phyloP scores from a whole-genome alignment of 306 rosid species.

The Prunus padus region DNA sequence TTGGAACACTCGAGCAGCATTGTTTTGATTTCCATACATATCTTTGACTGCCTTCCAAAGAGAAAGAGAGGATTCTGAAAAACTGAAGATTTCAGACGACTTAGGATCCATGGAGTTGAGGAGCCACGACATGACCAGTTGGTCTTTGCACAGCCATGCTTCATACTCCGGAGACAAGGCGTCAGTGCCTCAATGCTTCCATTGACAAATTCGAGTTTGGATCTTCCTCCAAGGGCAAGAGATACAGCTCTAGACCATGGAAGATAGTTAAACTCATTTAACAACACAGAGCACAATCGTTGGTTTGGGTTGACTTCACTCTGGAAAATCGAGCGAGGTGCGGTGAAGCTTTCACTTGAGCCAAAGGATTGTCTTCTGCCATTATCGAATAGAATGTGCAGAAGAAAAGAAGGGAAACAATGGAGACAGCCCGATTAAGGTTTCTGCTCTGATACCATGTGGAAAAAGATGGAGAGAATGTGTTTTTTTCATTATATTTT shows the following conservation, averaged over 20 bases:
- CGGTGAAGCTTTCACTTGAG: neutral
- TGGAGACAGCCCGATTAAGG: neutral
- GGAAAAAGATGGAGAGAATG: neutral
- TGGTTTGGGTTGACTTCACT: neutral
- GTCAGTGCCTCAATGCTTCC: neutral
- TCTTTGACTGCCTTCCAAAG: constrained; percentile 1
- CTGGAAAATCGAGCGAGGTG: neutral
- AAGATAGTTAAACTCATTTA: constrained; percentile 10
- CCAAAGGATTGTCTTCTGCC: neutral
- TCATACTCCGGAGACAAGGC: neutral
- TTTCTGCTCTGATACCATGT: neutral
- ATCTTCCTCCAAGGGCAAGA: constrained; percentile 4
- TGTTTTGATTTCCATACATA: neutral
- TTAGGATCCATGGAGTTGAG: neutral
- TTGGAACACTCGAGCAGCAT: neutral
- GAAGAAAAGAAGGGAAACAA: no score
- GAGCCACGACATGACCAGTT: constrained; percentile 9
- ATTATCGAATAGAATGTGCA: neutral
- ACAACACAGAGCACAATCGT: neutral
- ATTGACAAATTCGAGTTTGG: neutral
- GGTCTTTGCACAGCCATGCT: neutral
- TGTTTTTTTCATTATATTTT: no score
- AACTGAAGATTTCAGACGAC: neutral
- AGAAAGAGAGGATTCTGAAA: neutral
- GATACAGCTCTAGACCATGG: constrained; percentile 2